These are phyloP conservation scores for Echinosophora koreensis DNA, from an alignment of 306 rosid genomes.

Conservation along the genomic window DNA sequence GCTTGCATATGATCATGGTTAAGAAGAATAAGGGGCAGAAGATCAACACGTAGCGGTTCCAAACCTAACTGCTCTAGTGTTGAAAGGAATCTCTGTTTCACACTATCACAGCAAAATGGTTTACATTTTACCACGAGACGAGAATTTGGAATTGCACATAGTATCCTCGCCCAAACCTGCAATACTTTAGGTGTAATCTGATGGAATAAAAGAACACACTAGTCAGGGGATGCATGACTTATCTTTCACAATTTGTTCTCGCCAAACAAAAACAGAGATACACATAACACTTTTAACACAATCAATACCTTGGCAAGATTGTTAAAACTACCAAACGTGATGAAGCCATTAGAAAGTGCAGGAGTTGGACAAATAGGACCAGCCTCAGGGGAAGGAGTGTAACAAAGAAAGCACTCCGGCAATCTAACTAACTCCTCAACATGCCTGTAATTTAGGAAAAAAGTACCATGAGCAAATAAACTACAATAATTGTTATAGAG, in stretches of 20 bases:
- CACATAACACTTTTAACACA: constrained; percentile 26
- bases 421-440: constrained; percentile 93
- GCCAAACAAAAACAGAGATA: constrained; percentile 26
- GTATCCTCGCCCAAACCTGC: constrained; percentile 97
- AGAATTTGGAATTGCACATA: constrained; percentile 90
- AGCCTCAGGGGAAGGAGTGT: constrained; percentile 96
- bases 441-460: constrained; percentile 65
- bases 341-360: constrained; percentile 91
- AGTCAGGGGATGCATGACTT: constrained; percentile 20
- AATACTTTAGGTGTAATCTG: constrained; percentile 96
- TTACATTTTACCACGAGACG: constrained; percentile 98
- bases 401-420: constrained; percentile 93
- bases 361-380: constrained; percentile 91
- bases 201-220: constrained; percentile 32
- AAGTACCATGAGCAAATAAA: constrained; percentile 22
- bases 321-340: constrained; percentile 98
- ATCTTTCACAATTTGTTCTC: not conserved
- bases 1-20: constrained; percentile 99
- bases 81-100: constrained; percentile 85
- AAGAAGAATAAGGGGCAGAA: constrained; percentile 93
- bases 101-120: constrained; percentile 98
- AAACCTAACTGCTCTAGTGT: constrained; percentile 90
- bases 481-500: constrained; percentile 6
- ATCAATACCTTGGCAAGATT: constrained; percentile 95
- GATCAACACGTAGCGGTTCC: constrained; percentile 95